These are phyloP conservation scores for Xylariomycetidae sp. DNA, from an alignment of 2,329 filamentous ascomycete genomes.

Conservation along the genomic window DNA sequence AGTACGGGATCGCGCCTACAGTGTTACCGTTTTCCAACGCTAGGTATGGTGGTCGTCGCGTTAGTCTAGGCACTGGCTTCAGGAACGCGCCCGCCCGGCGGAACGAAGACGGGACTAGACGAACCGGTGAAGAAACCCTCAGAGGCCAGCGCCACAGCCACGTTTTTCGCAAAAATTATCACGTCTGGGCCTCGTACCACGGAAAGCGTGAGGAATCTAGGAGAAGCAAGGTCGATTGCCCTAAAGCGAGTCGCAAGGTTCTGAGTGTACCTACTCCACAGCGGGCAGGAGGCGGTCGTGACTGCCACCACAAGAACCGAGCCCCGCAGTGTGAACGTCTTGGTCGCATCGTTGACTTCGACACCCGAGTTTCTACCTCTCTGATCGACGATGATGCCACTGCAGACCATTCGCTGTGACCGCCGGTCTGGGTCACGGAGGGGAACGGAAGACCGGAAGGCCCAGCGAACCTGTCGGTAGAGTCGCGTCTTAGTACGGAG, in stretches of 20 bases:
- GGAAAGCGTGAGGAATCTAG: too few relatives aligned
- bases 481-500: not conserved
- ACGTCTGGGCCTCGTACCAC: too few relatives aligned
- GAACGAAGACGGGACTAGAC: not conserved
- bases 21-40: constrained; percentile 26
- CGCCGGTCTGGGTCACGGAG: constrained; percentile 8
- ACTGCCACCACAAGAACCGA: too few relatives aligned
- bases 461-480: constrained; percentile 3
- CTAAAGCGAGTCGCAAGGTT: too few relatives aligned
- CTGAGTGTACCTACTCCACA: too few relatives aligned
- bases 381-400: constrained; percentile 14
- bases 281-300: too few relatives aligned
- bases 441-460: constrained; percentile 6
- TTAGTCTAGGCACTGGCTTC: too few relatives aligned
- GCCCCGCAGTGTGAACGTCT: constrained; percentile 23
- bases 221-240: too few relatives aligned
- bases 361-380: constrained; percentile 5
- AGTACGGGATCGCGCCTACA: constrained; percentile 23
- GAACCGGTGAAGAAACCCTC: constrained; percentile 1
- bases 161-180: constrained; percentile 1
- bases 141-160: not conserved
- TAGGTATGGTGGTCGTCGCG: constrained; percentile 7
- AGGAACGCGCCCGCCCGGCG: too few relatives aligned
- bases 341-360: constrained; percentile 22
- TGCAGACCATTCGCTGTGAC: constrained; percentile 13